Base-by-base conservation (phyloP, 345 rosid species). In the Physaria fendleri region DNA sequence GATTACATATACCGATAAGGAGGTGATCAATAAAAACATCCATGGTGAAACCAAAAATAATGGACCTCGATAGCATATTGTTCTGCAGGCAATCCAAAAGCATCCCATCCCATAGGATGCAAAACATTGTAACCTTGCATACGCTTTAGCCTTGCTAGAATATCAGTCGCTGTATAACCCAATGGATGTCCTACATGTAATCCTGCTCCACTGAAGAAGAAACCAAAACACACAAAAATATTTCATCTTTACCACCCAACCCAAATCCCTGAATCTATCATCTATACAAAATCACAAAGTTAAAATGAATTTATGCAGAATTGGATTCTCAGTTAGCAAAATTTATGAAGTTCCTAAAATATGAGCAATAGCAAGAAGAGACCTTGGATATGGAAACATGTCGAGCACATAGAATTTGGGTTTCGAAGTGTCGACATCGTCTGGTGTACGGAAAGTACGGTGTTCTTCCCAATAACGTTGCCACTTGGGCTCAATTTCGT, bases 361-460 rank as follows among this genome's bases (percentile, higher is more conserved):
- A 39, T 14, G n/a, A 22, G 23, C n/a, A 59, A 22, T 33, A 18
- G 25, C 6, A 48, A 29, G 42, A 54, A 63, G 51, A 54, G 28
- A 92, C 98, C 98, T 92, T 79, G 96, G 98, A 78, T 92, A 92
- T 41, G 98, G 98, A 80, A 92, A 92, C 96, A 88, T 88, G 82
- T 92, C 98, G 48, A 92, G 96, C 15, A 92, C 98, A 71, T 88
- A 92, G 77, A 82, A 92, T 66, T 92, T 92, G 3, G 98, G 96
- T 71, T 69, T 88, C 22, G 89, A 76, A 30, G 87, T 76, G 52
- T 92, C 96, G 25, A 88, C 72, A 53, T 88, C 90, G 53, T 82
- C 93, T 0, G 96, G 90, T 57, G 96, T 92, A 42, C 84, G 75
- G 53, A 92, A 92, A 59, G 88, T 88, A 11, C 69, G 74, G 59